Evolutionary conservation across 2,329 filamentous ascomycete species (phyloP).

Genomic region (Malbranchea cinnamomea): DNA sequence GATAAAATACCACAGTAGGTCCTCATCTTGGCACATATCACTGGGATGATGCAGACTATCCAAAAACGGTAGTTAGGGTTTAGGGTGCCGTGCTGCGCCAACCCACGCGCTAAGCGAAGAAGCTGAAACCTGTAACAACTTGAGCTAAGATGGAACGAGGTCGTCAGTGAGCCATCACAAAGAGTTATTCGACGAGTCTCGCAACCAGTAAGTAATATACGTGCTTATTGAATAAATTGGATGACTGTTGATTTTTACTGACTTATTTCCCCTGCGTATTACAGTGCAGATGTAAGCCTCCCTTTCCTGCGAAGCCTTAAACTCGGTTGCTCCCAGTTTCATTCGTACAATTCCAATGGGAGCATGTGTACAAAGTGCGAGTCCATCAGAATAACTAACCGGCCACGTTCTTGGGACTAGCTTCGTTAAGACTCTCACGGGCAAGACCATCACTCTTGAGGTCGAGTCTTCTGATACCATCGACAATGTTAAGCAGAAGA

Average conservation of each 20-base stretch:
- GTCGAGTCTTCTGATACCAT: constrained; percentile 55
- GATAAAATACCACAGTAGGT: too few relatives aligned
- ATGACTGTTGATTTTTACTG: constrained; percentile 27
- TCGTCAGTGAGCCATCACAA: constrained; percentile 22
- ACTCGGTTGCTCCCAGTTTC: too few relatives aligned
- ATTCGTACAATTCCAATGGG: too few relatives aligned
- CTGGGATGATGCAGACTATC: background rate
- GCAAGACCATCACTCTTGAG: constrained; percentile 55
- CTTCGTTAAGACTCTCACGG: constrained; percentile 70
- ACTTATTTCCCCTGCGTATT: constrained; percentile 26
- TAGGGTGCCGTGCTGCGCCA: constrained; percentile 21
- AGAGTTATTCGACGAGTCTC: constrained; percentile 29
- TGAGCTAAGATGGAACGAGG: constrained; percentile 6
- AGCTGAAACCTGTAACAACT: constrained; percentile 25
- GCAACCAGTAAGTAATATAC: constrained; percentile 30
- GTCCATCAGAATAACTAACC: too few relatives aligned
- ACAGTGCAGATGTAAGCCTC: constrained; percentile 78
- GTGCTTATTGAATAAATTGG: constrained; percentile 9
- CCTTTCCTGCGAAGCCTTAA: constrained; percentile 13
- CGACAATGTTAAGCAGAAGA: constrained; percentile 57
- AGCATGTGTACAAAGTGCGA: too few relatives aligned
- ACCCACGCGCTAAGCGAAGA: constrained; percentile 30
- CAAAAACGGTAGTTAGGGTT: constrained; percentile 20
- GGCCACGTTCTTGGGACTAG: too few relatives aligned
- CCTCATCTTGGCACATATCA: too few relatives aligned